Percentiles rank a stretch among this genome's conserved stretches.
phyloP scores from a whole-genome alignment of 2,329 filamentous ascomycete species.

The Ascochyta koolunga region DNA sequence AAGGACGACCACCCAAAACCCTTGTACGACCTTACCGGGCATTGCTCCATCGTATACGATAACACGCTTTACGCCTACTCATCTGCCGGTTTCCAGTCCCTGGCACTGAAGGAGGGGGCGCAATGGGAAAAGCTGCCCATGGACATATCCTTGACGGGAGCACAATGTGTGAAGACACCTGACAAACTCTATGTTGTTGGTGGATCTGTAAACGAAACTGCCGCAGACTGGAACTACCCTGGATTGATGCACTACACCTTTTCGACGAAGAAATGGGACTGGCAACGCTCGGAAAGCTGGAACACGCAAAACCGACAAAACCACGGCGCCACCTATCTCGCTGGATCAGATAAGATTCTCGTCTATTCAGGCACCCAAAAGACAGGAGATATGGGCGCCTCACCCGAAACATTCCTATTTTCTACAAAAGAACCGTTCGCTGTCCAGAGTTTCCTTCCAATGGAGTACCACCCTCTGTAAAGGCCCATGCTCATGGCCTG shows the following conservation, averaged over 20 bases:
- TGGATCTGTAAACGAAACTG: slow-evolving; percentile 57
- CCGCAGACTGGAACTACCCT: slow-evolving; percentile 60
- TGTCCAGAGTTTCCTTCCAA: slow-evolving; percentile 57
- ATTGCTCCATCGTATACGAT: slow-evolving; percentile 81
- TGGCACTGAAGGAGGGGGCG: slow-evolving; percentile 71
- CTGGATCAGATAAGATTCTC: slow-evolving; percentile 72
- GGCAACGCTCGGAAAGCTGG: slow-evolving; percentile 55
- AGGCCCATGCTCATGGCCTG: slow-evolving; percentile 76
- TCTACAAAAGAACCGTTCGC: slow-evolving; percentile 68
- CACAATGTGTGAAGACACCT: slow-evolving; percentile 75
- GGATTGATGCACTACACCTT: slow-evolving; percentile 77
- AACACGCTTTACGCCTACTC: slow-evolving; percentile 87
- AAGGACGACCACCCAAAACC: slow-evolving; percentile 68
- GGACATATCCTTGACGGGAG: slow-evolving; percentile 75
- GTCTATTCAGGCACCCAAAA: slow-evolving; percentile 79
- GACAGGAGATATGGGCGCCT: slow-evolving; percentile 59
- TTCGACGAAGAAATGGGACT: slow-evolving; percentile 63
- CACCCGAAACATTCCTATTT: slow-evolving; percentile 78
- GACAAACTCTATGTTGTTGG: slow-evolving; percentile 82
- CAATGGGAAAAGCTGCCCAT: slow-evolving; percentile 71
- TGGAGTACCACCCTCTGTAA: slow-evolving; percentile 64
- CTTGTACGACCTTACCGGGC: slow-evolving; percentile 70
- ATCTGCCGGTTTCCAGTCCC: slow-evolving; percentile 73
- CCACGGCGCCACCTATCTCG: slow-evolving; percentile 78
- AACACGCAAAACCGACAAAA: slow-evolving; percentile 72